A percentile compares a stretch with the other conserved stretches of the same genome.
phyloP scores from a whole-genome alignment of 2,329 filamentous ascomycete species.

The Aspergillus sojae region DNA sequence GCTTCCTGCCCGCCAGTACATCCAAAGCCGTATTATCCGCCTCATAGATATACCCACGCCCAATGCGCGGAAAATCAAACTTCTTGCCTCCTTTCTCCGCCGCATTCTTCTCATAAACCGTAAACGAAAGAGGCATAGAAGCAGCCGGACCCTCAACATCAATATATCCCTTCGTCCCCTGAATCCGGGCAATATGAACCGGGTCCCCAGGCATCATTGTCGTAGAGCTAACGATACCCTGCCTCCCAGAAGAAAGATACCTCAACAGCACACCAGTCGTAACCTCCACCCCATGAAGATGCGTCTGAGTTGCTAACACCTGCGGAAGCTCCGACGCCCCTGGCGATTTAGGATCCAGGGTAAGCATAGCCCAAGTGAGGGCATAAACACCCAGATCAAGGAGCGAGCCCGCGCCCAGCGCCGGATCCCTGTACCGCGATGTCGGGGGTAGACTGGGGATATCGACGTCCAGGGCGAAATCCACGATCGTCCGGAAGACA shows the following conservation, averaged over 20 bases:
- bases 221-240: slow-evolving; percentile 49
- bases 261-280: slow-evolving; percentile 44
- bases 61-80: slow-evolving; percentile 19
- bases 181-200: slow-evolving; percentile 7
- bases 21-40: slow-evolving; percentile 31
- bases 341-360: slow-evolving; percentile 6
- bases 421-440: slow-evolving; percentile 7
- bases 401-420: slow-evolving; percentile 18
- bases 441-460: background rate
- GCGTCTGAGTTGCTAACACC: slow-evolving; percentile 16
- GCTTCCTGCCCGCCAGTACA: slow-evolving; percentile 33
- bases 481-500: background rate
- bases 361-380: slow-evolving; percentile 18
- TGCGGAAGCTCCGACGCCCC: slow-evolving; percentile 7
- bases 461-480: background rate
- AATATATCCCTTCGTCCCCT: slow-evolving; percentile 23
- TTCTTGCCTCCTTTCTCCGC: slow-evolving; percentile 30
- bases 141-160: background rate
- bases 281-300: slow-evolving; percentile 30
- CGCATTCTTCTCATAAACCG: slow-evolving; percentile 2
- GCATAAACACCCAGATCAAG: slow-evolving; percentile 20
- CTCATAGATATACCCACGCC: slow-evolving; percentile 39
- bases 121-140: slow-evolving; percentile 1
- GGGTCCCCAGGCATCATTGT: slow-evolving; percentile 19
- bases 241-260: slow-evolving; percentile 42